phyloP scores from a whole-genome alignment of 495 filamentous ascomycete genomes.

The Paragyromitra xinjiangensis region DNA sequence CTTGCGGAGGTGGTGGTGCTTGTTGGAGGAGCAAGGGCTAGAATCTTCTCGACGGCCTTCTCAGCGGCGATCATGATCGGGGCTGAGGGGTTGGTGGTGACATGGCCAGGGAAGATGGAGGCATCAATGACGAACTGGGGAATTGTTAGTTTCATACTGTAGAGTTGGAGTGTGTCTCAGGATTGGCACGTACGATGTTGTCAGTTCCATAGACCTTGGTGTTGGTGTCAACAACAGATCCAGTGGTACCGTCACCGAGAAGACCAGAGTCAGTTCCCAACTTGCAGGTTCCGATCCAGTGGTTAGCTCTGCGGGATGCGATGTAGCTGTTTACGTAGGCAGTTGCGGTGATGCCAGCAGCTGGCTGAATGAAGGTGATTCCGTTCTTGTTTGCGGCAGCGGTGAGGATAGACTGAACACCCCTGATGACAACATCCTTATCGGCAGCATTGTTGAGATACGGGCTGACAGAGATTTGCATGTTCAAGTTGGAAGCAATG shows the following conservation, averaged over 20 bases:
- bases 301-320: constrained; percentile 70
- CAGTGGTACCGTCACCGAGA: constrained; percentile 64
- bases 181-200: constrained; percentile 63
- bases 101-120: constrained; percentile 70
- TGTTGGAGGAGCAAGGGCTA: constrained; percentile 53
- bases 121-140: constrained; percentile 67
- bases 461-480: constrained; percentile 65
- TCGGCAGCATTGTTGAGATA: constrained; percentile 67
- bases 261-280: constrained; percentile 74
- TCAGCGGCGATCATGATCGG: constrained; percentile 70
- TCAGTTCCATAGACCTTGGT: constrained; percentile 76
- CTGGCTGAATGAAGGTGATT: constrained; percentile 67
- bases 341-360: constrained; percentile 63
- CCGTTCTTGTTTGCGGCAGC: constrained; percentile 64
- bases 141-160: constrained; percentile 9
- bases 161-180: neutral
- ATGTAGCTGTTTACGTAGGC: constrained; percentile 67
- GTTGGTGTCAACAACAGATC: constrained; percentile 73
- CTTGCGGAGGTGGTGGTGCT: neutral
- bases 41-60: constrained; percentile 66
- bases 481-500: constrained; percentile 67
- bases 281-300: constrained; percentile 74
- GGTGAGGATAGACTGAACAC: constrained; percentile 68
- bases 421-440: constrained; percentile 62
- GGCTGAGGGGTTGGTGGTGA: constrained; percentile 68